phyloP scores from a whole-genome alignment of 495 filamentous ascomycete genomes.

The Penicillium cataractarum region DNA sequence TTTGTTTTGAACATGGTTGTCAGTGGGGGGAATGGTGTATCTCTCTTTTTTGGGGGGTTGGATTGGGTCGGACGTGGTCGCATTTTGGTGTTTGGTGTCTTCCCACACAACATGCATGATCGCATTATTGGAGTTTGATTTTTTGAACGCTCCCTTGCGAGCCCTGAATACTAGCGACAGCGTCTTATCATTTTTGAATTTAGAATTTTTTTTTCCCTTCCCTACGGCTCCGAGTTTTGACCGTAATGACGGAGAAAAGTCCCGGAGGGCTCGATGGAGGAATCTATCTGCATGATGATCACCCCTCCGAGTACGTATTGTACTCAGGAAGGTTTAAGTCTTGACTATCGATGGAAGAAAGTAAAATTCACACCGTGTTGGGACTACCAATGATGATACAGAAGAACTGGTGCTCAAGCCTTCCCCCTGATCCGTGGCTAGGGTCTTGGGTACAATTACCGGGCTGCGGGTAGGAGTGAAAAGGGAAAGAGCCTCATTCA shows the following conservation, averaged over 20 bases:
- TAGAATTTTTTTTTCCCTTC: not conserved
- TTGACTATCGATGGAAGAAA: not conserved
- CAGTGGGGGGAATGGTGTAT: slow-evolving; percentile 21
- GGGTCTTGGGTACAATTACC: not conserved
- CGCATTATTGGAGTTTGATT: slow-evolving; percentile 31
- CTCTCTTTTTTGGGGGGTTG: slow-evolving; percentile 7
- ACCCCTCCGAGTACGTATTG: not conserved
- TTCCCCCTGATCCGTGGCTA: not conserved
- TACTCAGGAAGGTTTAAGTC: not conserved
- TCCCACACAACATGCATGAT: slow-evolving; percentile 23
- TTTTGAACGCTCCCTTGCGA: slow-evolving; percentile 4
- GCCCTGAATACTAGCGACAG: slow-evolving; percentile 18
- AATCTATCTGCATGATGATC: too few relatives aligned
- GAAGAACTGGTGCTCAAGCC: not conserved
- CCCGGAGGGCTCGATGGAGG: not conserved
- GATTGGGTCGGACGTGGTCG: slow-evolving; percentile 10
- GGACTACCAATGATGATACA: not conserved
- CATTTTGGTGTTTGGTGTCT: slow-evolving; percentile 18
- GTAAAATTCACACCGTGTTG: not conserved
- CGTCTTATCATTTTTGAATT: slow-evolving; percentile 9
- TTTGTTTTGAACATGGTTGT: slow-evolving; percentile 18
- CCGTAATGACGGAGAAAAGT: not conserved
- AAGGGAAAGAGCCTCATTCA: not conserved
- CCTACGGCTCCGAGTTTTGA: not conserved
- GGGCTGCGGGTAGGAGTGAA: not conserved